Evolutionary conservation across 768 basidiomycete species (phyloP).

Genomic region (Sporobolomyces roseus): DNA sequence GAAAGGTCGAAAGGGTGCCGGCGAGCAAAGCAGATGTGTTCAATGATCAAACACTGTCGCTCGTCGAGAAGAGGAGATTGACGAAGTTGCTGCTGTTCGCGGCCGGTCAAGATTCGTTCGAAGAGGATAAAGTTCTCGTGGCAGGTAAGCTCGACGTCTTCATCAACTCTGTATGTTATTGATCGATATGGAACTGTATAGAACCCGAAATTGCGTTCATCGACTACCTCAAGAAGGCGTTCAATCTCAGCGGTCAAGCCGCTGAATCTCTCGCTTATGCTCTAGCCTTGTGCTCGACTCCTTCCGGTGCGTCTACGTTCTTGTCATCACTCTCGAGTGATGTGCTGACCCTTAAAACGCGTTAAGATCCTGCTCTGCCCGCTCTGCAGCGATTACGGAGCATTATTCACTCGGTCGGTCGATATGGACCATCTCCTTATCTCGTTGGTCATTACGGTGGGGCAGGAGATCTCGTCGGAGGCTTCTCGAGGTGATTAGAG

Average conservation of each 20-base stretch:
- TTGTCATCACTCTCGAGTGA: neutral
- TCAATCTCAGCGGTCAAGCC: conserved; percentile 1
- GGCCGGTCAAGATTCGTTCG: conserved; percentile 55
- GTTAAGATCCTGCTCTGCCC: conserved; percentile 60
- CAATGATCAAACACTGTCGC: conserved; percentile 68
- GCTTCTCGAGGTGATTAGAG: conserved; percentile 56
- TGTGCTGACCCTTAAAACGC: too few relatives aligned
- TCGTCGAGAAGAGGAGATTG: conserved; percentile 80
- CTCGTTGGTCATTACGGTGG: conserved; percentile 94
- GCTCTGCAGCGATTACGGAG: conserved; percentile 66
- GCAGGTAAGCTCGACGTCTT: conserved; percentile 25
- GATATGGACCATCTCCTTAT: conserved; percentile 83
- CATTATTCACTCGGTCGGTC: conserved; percentile 72
- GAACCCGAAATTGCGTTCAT: conserved; percentile 25
- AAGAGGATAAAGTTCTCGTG: conserved; percentile 48
- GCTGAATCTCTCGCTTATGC: conserved; percentile 37
- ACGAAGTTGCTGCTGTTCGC: conserved; percentile 83
- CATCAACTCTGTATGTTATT: neutral
- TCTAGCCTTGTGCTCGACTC: conserved; percentile 27
- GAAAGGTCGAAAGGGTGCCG: conserved; percentile 57
- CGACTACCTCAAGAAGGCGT: conserved; percentile 24
- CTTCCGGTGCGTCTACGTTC: conserved; percentile 1
- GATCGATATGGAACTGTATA: neutral
- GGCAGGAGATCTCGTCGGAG: conserved; percentile 84
- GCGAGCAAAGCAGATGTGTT: conserved; percentile 90